phyloP scores from a whole-genome alignment of 2,329 filamentous ascomycete species.

The Pseudogymnoascus sp. region DNA sequence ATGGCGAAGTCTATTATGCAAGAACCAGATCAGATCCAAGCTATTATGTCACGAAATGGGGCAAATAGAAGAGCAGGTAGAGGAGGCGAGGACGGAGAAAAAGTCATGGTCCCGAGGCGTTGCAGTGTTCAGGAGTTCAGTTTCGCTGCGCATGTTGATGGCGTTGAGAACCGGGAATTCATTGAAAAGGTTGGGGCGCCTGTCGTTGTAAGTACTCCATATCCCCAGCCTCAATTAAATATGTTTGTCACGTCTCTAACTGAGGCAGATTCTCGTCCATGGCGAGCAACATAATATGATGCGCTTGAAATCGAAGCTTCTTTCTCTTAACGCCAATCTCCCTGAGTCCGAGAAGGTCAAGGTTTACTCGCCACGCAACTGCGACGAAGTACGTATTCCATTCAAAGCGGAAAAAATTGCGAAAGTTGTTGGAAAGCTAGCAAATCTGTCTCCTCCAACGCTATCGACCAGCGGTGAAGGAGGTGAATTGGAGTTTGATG shows the following conservation, averaged over 20 bases:
- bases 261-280: constrained; percentile 77
- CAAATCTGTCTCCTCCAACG: constrained; percentile 65
- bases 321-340: constrained; percentile 83
- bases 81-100: constrained; percentile 64
- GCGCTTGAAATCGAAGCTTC: constrained; percentile 85
- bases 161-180: constrained; percentile 90
- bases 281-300: constrained; percentile 98
- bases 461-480: constrained; percentile 21
- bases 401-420: constrained; percentile 94
- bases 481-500: constrained; percentile 37
- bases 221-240: not conserved
- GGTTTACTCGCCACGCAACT: constrained; percentile 89
- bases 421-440: constrained; percentile 91
- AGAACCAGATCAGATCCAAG: constrained; percentile 89
- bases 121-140: constrained; percentile 93
- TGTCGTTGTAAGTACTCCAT: constrained; percentile 68
- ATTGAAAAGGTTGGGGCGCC: constrained; percentile 90
- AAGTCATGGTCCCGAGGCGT: constrained; percentile 82
- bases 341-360: constrained; percentile 65
- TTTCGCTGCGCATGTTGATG: constrained; percentile 95
- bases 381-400: constrained; percentile 87
- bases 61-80: constrained; percentile 53
- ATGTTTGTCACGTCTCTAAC: constrained; percentile 16
- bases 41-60: constrained; percentile 74
- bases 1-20: constrained; percentile 96